Conservation (phyloP, 2,329 filamentous ascomycete genomes). For the Coniochaeta sp. region DNA sequence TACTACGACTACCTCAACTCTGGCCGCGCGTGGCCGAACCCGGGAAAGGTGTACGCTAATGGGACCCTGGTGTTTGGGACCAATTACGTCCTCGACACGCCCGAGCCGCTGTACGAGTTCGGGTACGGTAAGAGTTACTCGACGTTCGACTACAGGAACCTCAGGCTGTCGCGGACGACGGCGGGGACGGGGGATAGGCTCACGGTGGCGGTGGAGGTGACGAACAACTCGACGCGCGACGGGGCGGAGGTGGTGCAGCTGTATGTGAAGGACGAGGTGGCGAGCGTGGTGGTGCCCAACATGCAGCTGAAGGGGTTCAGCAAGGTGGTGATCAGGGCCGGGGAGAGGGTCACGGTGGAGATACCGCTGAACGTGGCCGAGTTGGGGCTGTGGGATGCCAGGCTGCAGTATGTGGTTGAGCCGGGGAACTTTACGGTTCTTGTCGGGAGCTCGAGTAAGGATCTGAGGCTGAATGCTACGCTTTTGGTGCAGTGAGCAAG, state of each 20-base stretch:
- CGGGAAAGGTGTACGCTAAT: constrained; percentile 68
- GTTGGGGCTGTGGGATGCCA: neutral
- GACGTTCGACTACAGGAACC: constrained; percentile 54
- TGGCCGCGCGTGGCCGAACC: constrained; percentile 63
- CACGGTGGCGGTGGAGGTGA: constrained; percentile 40
- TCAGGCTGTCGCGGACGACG: constrained; percentile 44
- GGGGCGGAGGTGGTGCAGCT: constrained; percentile 40
- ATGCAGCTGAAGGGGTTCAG: constrained; percentile 62
- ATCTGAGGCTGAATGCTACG: neutral
- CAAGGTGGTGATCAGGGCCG: constrained; percentile 54
- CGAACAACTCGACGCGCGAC: constrained; percentile 39
- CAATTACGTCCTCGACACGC: constrained; percentile 85
- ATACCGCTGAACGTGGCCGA: neutral
- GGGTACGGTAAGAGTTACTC: constrained; percentile 83
- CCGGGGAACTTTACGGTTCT: neutral
- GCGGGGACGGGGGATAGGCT: constrained; percentile 57
- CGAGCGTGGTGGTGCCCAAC: constrained; percentile 39
- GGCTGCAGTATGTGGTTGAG: neutral
- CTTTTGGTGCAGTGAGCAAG: neutral
- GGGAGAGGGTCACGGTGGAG: constrained; percentile 43
- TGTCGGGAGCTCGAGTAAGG: neutral
- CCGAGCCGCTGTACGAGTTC: constrained; percentile 74
- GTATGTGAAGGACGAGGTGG: constrained; percentile 30
- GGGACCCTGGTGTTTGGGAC: constrained; percentile 79
- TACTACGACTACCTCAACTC: constrained; percentile 71